These are phyloP conservation scores for Albatrellus ellisii DNA, from an alignment of 768 basidiomycete genomes.

Conservation along the genomic window DNA sequence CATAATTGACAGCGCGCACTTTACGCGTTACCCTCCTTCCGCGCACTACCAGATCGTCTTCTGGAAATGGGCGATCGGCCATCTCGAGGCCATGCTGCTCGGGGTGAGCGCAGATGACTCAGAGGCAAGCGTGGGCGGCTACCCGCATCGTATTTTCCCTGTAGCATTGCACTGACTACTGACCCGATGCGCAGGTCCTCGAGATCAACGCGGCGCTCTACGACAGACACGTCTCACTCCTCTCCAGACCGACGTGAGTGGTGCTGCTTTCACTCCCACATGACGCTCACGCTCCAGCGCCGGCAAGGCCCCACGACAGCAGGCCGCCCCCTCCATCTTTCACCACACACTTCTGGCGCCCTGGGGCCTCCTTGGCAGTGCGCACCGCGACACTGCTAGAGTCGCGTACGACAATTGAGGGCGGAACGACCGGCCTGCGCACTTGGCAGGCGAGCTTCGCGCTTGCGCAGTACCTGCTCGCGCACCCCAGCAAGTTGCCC, in stretches of 20 bases:
- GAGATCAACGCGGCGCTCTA: slow-evolving; percentile 61
- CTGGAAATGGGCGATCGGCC: slow-evolving; percentile 59
- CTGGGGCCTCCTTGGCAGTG: slow-evolving; percentile 14
- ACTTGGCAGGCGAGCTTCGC: slow-evolving; percentile 69
- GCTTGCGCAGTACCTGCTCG: slow-evolving; percentile 47
- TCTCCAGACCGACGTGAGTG: slow-evolving; percentile 15
- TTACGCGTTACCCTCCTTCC: slow-evolving; percentile 49
- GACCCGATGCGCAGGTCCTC: slow-evolving; percentile 25
- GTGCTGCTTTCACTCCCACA: too few relatives aligned
- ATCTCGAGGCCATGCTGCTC: slow-evolving; percentile 33
- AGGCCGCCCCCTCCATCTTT: slow-evolving; percentile 46
- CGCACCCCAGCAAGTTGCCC: slow-evolving; percentile 33
- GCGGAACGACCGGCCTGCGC: slow-evolving; percentile 66
- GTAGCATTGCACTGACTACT: slow-evolving; percentile 8
- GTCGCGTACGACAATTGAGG: slow-evolving; percentile 60
- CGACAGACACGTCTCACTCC: slow-evolving; percentile 40
- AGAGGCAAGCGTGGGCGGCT: too few relatives aligned
- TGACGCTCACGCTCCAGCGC: not conserved
- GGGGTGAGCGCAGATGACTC: slow-evolving; percentile 41
- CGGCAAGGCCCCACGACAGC: not conserved
- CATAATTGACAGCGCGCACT: slow-evolving; percentile 40
- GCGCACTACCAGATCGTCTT: slow-evolving; percentile 46
- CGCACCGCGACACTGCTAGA: slow-evolving; percentile 51
- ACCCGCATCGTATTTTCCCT: not conserved
- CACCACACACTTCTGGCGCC: slow-evolving; percentile 52